Evolutionary conservation across 2,329 filamentous ascomycete genomes (phyloP).

Genomic region (Verruconis gallopava): DNA sequence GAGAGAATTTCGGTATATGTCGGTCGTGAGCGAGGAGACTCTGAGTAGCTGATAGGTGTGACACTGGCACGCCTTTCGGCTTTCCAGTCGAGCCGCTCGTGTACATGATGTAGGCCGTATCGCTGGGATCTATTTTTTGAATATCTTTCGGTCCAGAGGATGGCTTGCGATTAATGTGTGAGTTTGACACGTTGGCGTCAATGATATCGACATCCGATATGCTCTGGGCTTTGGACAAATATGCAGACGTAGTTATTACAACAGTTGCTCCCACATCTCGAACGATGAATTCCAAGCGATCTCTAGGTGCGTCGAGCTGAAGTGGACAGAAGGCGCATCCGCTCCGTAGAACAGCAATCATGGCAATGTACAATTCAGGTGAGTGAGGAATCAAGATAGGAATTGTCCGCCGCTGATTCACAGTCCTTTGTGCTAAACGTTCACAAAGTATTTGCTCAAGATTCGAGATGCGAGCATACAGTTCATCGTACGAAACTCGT

Average conservation of each 20-base stretch:
- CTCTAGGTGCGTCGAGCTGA: conserved; percentile 61
- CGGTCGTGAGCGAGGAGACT: conserved; percentile 68
- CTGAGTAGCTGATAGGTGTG: conserved; percentile 68
- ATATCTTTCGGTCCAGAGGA: background rate
- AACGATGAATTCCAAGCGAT: conserved; percentile 68
- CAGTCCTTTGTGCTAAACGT: conserved; percentile 12
- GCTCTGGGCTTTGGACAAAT: conserved; percentile 28
- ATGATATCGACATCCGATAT: conserved; percentile 22
- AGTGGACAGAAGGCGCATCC: conserved; percentile 81
- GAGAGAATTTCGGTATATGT: conserved; percentile 60
- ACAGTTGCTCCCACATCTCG: conserved; percentile 60
- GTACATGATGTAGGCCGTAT: conserved; percentile 74
- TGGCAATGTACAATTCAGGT: conserved; percentile 61
- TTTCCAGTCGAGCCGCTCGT: conserved; percentile 82
- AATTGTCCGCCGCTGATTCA: conserved; percentile 38
- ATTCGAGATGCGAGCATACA: conserved; percentile 45
- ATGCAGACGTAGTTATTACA: conserved; percentile 48
- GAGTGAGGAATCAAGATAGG: conserved; percentile 70
- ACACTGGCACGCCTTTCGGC: conserved; percentile 76
- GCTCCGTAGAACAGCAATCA: conserved; percentile 65
- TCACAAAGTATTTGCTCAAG: conserved; percentile 41
- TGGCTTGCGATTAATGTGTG: background rate
- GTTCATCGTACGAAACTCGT: conserved; percentile 46
- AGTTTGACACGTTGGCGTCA: conserved; percentile 23
- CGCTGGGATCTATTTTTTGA: conserved; percentile 1